These are phyloP conservation scores for Saccharomyces jurei DNA, from an alignment of 805 yeast genomes.

Conservation along the genomic window DNA sequence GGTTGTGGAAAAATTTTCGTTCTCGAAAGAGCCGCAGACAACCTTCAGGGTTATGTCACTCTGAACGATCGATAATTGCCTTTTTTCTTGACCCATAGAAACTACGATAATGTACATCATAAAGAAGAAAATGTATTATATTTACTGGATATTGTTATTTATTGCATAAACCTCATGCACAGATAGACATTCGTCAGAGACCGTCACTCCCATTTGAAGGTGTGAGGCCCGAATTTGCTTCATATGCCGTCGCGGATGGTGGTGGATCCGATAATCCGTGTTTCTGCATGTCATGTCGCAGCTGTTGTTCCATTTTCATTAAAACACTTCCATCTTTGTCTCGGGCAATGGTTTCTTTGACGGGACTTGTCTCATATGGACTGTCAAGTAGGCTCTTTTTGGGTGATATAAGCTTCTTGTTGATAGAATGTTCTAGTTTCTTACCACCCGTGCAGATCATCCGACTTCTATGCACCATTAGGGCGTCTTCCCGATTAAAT, in stretches of 20 bases:
- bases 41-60: not conserved
- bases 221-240: not conserved
- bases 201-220: not conserved
- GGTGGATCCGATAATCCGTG: not conserved
- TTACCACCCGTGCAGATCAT: constrained; percentile 73
- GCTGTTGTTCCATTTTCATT: constrained; percentile 8
- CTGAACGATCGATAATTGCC: not conserved
- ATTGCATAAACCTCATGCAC: not conserved
- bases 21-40: not conserved
- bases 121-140: not conserved
- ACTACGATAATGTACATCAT: not conserved
- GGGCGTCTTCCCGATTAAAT: constrained; percentile 80
- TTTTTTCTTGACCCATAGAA: not conserved
- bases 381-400: not conserved
- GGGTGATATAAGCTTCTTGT: constrained; percentile 21
- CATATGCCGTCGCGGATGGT: not conserved
- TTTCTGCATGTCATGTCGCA: not conserved
- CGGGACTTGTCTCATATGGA: constrained; percentile 8
- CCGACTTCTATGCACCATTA: constrained; percentile 70
- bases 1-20: not conserved
- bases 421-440: constrained; percentile 21
- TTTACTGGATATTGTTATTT: not conserved
- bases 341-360: constrained; percentile 7
- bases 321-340: constrained; percentile 5
- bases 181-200: not conserved